A percentile compares a stretch with the other conserved stretches of the same genome.
Conservation (phyloP, 768 basidiomycete genomes). For the Porphyrellus cyaneotinctus region DNA sequence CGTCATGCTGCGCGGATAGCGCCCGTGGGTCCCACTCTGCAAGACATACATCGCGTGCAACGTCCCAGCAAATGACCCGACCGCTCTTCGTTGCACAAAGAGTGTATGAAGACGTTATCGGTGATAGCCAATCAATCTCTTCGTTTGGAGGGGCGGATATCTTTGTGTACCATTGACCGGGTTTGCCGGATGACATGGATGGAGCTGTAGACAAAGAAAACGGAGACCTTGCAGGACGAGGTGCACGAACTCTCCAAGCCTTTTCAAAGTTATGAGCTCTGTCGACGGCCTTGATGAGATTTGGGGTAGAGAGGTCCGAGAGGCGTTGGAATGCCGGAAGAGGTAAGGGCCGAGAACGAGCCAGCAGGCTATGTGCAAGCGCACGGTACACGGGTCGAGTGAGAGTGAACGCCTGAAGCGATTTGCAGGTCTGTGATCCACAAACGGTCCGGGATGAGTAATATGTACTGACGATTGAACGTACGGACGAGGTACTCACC, state of each 20-base stretch:
- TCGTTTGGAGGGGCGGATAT: conserved; percentile 63
- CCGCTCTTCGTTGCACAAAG: conserved; percentile 76
- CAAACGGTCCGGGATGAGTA: neutral
- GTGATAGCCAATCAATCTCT: conserved; percentile 73
- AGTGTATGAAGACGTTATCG: conserved; percentile 71
- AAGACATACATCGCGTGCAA: conserved; percentile 54
- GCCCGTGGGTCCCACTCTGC: conserved; percentile 62
- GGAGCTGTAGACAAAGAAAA: conserved; percentile 27
- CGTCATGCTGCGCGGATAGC: conserved; percentile 7
- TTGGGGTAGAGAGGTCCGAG: conserved; percentile 57
- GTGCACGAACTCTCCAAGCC: conserved; percentile 59
- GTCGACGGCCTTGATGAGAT: conserved; percentile 60
- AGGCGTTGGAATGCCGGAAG: conserved; percentile 67
- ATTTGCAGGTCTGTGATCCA: conserved; percentile 52
- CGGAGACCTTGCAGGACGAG: conserved; percentile 41
- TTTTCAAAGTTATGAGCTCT: conserved; percentile 58
- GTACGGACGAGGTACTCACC: conserved; percentile 38
- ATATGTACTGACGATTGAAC: neutral
- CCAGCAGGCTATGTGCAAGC: conserved; percentile 57
- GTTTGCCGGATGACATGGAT: conserved; percentile 25
- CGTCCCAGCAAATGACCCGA: conserved; percentile 75
- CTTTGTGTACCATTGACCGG: conserved; percentile 57
- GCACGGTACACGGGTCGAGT: conserved; percentile 68
- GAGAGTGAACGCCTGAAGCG: conserved; percentile 54
- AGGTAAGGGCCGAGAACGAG: conserved; percentile 64